Percentiles rank a stretch among this genome's conserved stretches.
Evolutionary conservation across 2,329 filamentous ascomycete species (phyloP).

Genomic region (Aspergillus luchuensis): DNA sequence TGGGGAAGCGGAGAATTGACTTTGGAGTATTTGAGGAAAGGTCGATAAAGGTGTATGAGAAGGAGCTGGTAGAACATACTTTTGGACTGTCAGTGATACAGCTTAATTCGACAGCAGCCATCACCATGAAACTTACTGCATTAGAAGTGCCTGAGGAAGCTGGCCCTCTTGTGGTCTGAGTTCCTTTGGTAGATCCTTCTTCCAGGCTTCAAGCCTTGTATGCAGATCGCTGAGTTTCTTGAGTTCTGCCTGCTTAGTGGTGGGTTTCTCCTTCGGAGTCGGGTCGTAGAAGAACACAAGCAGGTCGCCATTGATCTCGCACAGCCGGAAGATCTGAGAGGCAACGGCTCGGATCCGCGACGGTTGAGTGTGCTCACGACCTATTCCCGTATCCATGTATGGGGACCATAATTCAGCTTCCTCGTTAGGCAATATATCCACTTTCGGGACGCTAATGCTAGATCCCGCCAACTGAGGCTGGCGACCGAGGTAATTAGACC

Average conservation of each 20-base stretch:
- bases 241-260: slow-evolving; percentile 78
- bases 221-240: slow-evolving; percentile 93
- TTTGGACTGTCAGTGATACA: slow-evolving; percentile 22
- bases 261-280: slow-evolving; percentile 58
- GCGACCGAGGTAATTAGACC: slow-evolving; percentile 94
- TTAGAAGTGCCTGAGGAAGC: slow-evolving; percentile 76
- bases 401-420: slow-evolving; percentile 85
- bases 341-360: slow-evolving; percentile 80
- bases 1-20: slow-evolving; percentile 77
- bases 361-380: slow-evolving; percentile 72
- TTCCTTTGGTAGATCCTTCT: slow-evolving; percentile 77
- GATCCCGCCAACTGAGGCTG: slow-evolving; percentile 81
- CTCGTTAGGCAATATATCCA: slow-evolving; percentile 86
- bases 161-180: slow-evolving; percentile 88
- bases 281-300: slow-evolving; percentile 91
- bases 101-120: neutral
- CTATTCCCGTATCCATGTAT: slow-evolving; percentile 81
- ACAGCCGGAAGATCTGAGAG: slow-evolving; percentile 77
- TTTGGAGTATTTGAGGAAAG: slow-evolving; percentile 88
- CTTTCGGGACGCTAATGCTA: slow-evolving; percentile 81
- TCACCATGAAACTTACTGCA: slow-evolving; percentile 69
- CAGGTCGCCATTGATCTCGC: slow-evolving; percentile 91
- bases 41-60: slow-evolving; percentile 92
- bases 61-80: slow-evolving; percentile 98
- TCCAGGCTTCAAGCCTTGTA: slow-evolving; percentile 86